phyloP scores from a whole-genome alignment of 352 stramenopile genomes.

The Globisporangium recalcitrans region DNA sequence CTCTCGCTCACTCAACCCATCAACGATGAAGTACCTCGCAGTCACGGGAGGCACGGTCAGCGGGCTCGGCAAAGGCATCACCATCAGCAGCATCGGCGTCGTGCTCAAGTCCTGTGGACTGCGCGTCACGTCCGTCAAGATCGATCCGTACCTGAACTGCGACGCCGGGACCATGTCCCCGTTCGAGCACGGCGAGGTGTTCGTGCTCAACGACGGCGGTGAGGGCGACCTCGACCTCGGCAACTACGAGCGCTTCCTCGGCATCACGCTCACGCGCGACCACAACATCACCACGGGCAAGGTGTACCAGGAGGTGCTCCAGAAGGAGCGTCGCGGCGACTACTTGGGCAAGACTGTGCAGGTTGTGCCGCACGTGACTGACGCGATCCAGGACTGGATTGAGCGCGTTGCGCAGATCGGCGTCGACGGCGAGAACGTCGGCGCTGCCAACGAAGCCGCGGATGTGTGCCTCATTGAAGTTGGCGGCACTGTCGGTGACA shows the following conservation, averaged over 20 bases:
- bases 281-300: conserved; percentile 99
- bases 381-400: conserved; percentile 96
- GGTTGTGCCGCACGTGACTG: conserved; percentile 95
- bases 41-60: conserved; percentile 98
- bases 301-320: conserved; percentile 95
- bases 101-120: conserved; percentile 95
- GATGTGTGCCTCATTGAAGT: conserved; percentile 99
- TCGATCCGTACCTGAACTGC: conserved; percentile 99
- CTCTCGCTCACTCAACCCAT: background rate
- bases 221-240: conserved; percentile 97
- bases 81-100: conserved; percentile 96
- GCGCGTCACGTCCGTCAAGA: conserved; percentile 97
- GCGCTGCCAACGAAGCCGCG: conserved; percentile 39
- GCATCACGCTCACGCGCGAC: conserved; percentile 93
- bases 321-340: conserved; percentile 94
- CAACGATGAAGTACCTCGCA: conserved; percentile 96
- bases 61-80: conserved; percentile 99
- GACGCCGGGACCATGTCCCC: conserved; percentile 98
- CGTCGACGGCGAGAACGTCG: conserved; percentile 62
- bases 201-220: conserved; percentile 97
- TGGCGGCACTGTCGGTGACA: conserved; percentile 99
- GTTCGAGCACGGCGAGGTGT: conserved; percentile 96
- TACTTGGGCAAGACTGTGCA: conserved; percentile 99
- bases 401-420: conserved; percentile 95
- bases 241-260: conserved; percentile 99